Evolutionary conservation across 345 rosid genomes (phyloP).

Genomic region (Hibiscus trionum): DNA sequence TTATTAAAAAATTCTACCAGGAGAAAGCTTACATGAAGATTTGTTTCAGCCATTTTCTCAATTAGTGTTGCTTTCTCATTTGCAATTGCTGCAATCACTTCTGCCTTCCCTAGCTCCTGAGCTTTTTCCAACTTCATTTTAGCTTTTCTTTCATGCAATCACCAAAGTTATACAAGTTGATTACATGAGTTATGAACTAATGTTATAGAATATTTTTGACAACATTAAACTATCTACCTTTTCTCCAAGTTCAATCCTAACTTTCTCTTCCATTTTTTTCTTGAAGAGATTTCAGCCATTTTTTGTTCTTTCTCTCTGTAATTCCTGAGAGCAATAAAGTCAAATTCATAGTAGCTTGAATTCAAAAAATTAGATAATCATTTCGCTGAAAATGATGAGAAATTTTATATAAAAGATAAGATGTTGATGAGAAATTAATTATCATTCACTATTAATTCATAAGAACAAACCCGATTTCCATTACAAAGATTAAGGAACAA

Average conservation of each 20-base stretch:
- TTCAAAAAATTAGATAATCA: conserved; percentile 4
- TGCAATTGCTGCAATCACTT: conserved; percentile 56
- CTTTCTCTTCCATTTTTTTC: conserved; percentile 79
- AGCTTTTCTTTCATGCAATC: conserved; percentile 65
- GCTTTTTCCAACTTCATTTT: conserved; percentile 42
- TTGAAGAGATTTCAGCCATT: conserved; percentile 74
- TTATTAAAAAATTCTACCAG: background rate
- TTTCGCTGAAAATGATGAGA: too few relatives aligned
- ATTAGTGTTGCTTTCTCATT: conserved; percentile 78
- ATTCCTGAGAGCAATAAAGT: conserved; percentile 47
- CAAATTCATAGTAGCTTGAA: conserved; percentile 4
- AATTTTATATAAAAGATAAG: too few relatives aligned
- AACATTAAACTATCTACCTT: conserved; percentile 41
- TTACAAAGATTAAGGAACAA: too few relatives aligned
- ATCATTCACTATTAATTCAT: too few relatives aligned
- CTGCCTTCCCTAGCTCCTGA: conserved; percentile 73
- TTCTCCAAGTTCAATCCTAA: conserved; percentile 64
- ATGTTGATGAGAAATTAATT: too few relatives aligned
- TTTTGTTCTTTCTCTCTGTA: conserved; percentile 80
- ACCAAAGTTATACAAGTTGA: conserved; percentile 19
- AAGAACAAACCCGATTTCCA: too few relatives aligned
- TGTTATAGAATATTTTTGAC: conserved; percentile 2
- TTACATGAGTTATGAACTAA: background rate
- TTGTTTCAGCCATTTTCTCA: conserved; percentile 81
- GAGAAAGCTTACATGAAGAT: conserved; percentile 65